Conservation (phyloP, 257 asterid species). For the Lithospermum erythrorhizon region DNA sequence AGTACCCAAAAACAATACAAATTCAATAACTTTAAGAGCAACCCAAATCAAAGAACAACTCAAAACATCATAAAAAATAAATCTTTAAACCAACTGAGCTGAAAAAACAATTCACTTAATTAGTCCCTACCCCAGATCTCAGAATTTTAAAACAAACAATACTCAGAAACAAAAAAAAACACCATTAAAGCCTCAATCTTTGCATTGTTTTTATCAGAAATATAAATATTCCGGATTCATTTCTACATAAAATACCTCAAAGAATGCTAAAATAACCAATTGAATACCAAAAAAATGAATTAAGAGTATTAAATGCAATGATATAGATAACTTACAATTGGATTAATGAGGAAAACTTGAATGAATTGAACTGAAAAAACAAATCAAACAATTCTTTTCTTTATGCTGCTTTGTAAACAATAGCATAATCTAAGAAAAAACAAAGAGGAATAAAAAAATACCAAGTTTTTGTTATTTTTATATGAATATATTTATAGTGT, state of each 20-base stretch:
- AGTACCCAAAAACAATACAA: slow-evolving; percentile 9
- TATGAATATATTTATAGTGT: slow-evolving; percentile 4
- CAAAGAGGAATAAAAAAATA: neutral
- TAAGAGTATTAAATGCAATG: slow-evolving; percentile 5
- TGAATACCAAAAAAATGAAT: neutral
- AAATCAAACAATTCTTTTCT: slow-evolving; percentile 16
- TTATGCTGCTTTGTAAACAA: slow-evolving; percentile 4
- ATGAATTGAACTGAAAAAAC: slow-evolving; percentile 22
- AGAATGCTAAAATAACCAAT: slow-evolving; percentile 7
- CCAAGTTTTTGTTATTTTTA: neutral
- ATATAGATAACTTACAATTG: slow-evolving; percentile 45
- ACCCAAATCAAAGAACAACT: slow-evolving; percentile 28
- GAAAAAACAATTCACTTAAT: slow-evolving; percentile 15
- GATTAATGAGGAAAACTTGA: slow-evolving; percentile 44
- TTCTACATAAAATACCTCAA: slow-evolving; percentile 8
- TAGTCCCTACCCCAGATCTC: slow-evolving; percentile 42
- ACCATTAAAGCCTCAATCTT: slow-evolving; percentile 25
- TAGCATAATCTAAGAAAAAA: neutral
- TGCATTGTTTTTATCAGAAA: slow-evolving; percentile 25
- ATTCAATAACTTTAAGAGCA: slow-evolving; percentile 19
- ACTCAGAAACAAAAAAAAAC: slow-evolving; percentile 20
- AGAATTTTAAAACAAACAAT: slow-evolving; percentile 50
- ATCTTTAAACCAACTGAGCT: slow-evolving; percentile 26
- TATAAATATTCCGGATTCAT: slow-evolving; percentile 42
- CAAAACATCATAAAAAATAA: slow-evolving; percentile 19